Evolutionary conservation across 177 flowering plant genomes (phyloP).

Genomic region (Vitis hybrid): DNA sequence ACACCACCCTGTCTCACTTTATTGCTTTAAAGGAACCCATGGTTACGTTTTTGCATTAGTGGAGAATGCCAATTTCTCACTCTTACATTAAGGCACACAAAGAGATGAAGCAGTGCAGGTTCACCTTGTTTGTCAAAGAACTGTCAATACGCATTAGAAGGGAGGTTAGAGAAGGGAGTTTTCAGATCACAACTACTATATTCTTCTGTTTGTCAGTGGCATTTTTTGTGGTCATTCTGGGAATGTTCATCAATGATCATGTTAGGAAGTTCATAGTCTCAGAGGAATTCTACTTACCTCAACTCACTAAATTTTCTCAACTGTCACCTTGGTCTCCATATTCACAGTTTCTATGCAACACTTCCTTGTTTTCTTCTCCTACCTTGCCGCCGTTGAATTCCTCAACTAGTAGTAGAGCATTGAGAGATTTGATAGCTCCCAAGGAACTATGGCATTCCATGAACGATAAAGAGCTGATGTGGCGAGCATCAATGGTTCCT

Average conservation of each 20-base stretch:
- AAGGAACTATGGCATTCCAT: constrained; percentile 40
- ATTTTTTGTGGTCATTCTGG: constrained; percentile 28
- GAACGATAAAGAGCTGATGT: constrained; percentile 48
- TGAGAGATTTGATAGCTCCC: constrained; percentile 27
- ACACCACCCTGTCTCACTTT: too few relatives aligned
- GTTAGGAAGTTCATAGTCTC: constrained; percentile 24
- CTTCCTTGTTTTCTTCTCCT: constrained; percentile 12
- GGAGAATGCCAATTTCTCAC: neutral
- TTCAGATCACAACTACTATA: constrained; percentile 30
- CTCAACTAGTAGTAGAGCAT: neutral
- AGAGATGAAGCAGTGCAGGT: constrained; percentile 9
- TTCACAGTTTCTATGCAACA: constrained; percentile 7
- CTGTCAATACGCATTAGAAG: constrained; percentile 12
- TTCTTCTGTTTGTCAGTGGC: constrained; percentile 32
- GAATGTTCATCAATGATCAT: constrained; percentile 30
- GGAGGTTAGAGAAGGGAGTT: constrained; percentile 19
- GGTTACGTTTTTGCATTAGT: neutral
- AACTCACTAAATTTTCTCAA: neutral
- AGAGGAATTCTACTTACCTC: constrained; percentile 30
- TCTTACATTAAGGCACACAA: neutral
- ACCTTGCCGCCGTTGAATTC: neutral
- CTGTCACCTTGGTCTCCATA: neutral
- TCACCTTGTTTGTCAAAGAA: constrained; percentile 17
- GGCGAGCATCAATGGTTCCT: constrained; percentile 45
- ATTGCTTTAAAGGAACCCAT: too few relatives aligned